Evolutionary conservation across 2,329 filamentous ascomycete genomes (phyloP).

Genomic region (Chaetomium sp.): DNA sequence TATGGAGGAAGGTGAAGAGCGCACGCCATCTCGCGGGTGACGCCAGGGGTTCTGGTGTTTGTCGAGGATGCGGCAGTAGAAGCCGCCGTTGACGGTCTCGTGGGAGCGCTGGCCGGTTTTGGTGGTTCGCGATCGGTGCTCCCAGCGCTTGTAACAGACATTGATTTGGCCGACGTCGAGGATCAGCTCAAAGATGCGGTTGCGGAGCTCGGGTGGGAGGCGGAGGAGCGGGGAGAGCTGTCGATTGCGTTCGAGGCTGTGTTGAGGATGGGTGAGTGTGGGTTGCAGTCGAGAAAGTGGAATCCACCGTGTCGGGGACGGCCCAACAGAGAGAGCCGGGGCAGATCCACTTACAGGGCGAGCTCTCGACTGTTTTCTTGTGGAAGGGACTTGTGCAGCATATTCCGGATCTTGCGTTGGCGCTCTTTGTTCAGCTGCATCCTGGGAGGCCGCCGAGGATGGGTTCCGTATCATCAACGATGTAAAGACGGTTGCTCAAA

Average conservation of each 20-base stretch:
- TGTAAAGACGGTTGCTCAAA: too few species aligned
- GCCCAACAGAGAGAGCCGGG: background rate
- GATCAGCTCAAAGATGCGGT: conserved; percentile 31
- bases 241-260: conserved; percentile 17
- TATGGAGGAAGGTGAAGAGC: background rate
- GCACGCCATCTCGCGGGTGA: too few species aligned
- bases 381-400: conserved; percentile 14
- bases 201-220: conserved; percentile 30
- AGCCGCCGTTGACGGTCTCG: conserved; percentile 25
- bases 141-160: conserved; percentile 27
- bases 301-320: too few species aligned
- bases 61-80: conserved; percentile 27
- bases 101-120: conserved; percentile 15
- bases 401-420: conserved; percentile 19
- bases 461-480: too few species aligned
- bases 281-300: background rate
- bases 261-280: background rate
- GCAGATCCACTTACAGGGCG: conserved; percentile 12
- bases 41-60: conserved; percentile 28
- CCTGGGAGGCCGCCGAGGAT: background rate
- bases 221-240: conserved; percentile 27
- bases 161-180: conserved; percentile 30
- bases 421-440: conserved; percentile 19
- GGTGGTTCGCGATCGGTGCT: conserved; percentile 18
- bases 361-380: conserved; percentile 9